Evolutionary conservation across 169 alveolate genomes (phyloP), one percentile per base, ranked within the genome.

Genomic region (Plasmodium reichenowi): DNA sequence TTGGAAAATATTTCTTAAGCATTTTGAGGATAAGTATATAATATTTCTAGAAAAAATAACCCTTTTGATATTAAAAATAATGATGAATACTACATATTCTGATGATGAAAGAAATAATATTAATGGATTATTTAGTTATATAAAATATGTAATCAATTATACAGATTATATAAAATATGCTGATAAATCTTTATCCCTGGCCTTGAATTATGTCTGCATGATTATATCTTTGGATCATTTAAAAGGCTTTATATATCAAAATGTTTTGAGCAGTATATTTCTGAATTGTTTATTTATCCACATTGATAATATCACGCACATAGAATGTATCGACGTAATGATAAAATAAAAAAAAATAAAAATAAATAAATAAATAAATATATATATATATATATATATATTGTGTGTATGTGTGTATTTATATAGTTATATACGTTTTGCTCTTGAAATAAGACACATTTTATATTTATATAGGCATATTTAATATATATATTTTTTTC

Each of bases 251-350:
- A 76, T 78, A 63, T 64, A 78, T 58, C 89, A 78, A 59, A 78
- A 78, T 58, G 67, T 78, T 50, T 22, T 78, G 52, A 78, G 89
- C 43, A 78, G 66, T 20, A 59, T 71, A 17, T 78, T 78, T 32
- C 20, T 78, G 66, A 56, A 48, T 56, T 64, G 78, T 7, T 62
- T 78, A 20, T 78, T 78, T 58, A 43, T 78, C 17, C 89, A 78
- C 22, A 78, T 78, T 15, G 24, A 43, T 38, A 78, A 76, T n/a
- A 78, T 68, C 47, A 64, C 89, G 8, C 89, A 78, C 62, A 70
- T 78, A 43, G 89, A 78, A 71, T 64, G 89, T 54, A 22, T 78
- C 43, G 89, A 78, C 47, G 89, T 78, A 78, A 64, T 43, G 7
- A 64, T 9, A 56, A 52, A 64, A 8, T 22, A 15, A 12, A 72